Evolutionary conservation across 306 rosid genomes (phyloP).

Genomic region (Boehmeria nivea): DNA sequence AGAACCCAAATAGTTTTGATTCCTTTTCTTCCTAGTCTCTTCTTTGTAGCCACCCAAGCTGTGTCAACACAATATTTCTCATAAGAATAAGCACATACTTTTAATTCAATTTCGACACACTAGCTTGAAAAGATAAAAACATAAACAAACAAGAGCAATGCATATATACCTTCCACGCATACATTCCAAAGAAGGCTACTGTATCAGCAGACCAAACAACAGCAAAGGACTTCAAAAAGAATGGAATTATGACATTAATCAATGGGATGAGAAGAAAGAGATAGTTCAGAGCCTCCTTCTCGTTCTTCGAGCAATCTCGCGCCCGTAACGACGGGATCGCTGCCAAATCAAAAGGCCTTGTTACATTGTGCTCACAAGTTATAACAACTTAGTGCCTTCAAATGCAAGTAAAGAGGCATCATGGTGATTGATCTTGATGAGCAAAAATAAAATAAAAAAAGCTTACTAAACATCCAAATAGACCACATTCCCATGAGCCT

Average conservation of each 20-base stretch:
- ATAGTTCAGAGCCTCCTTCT: slow-evolving; percentile 97
- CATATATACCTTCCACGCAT: slow-evolving; percentile 91
- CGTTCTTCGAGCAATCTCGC: slow-evolving; percentile 92
- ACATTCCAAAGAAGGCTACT: slow-evolving; percentile 80
- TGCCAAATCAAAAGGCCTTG: slow-evolving; percentile 24
- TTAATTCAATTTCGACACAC: not conserved
- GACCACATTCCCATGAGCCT: slow-evolving; percentile 99
- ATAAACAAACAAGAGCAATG: not conserved
- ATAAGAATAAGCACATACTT: slow-evolving; percentile 11
- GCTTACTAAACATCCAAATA: slow-evolving; percentile 97
- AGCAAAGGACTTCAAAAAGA: slow-evolving; percentile 91
- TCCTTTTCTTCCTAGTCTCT: slow-evolving; percentile 38
- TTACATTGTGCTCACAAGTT: no score
- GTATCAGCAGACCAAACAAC: slow-evolving; percentile 93
- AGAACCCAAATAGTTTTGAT: slow-evolving; percentile 5
- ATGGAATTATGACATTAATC: slow-evolving; percentile 78
- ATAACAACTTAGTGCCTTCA: no score
- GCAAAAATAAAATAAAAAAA: no score
- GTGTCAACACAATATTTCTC: slow-evolving; percentile 21
- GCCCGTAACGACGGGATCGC: slow-evolving; percentile 96
- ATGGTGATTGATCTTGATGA: not conserved
- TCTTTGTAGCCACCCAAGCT: slow-evolving; percentile 77
- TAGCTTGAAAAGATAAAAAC: not conserved
- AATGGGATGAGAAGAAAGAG: slow-evolving; percentile 85
- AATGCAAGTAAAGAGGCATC: not conserved